Evolutionary conservation across 2,329 filamentous ascomycete species (phyloP).

Genomic region (Cladosporium sphaerospermum): DNA sequence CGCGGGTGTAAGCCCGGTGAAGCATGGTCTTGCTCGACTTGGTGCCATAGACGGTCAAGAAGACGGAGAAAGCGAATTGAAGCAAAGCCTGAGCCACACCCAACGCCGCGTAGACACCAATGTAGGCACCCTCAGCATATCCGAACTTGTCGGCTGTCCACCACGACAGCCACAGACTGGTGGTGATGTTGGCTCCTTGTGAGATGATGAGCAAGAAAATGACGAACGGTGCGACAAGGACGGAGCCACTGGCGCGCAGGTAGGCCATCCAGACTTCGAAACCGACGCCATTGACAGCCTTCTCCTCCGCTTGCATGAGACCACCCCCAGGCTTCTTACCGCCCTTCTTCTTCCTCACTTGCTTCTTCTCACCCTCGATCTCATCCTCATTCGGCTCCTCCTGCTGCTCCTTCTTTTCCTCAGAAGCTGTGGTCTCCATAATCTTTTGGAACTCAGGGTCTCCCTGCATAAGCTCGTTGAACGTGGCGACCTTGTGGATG

Average conservation of each 20-base stretch:
- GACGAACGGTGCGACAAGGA: slow-evolving; percentile 60
- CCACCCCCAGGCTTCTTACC: slow-evolving; percentile 45
- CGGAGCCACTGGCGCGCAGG: slow-evolving; percentile 65
- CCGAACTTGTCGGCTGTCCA: slow-evolving; percentile 80
- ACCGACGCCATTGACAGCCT: slow-evolving; percentile 67
- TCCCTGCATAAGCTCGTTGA: slow-evolving; percentile 74
- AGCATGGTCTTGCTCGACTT: slow-evolving; percentile 77
- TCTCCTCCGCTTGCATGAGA: slow-evolving; percentile 70
- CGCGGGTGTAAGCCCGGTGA: slow-evolving; percentile 68
- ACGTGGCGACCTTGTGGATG: slow-evolving; percentile 82
- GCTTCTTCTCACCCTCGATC: slow-evolving; percentile 54
- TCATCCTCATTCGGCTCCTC: slow-evolving; percentile 42
- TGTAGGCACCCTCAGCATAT: slow-evolving; percentile 56
- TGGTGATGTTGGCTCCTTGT: slow-evolving; percentile 79
- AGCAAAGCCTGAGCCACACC: slow-evolving; percentile 65
- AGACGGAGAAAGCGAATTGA: slow-evolving; percentile 74
- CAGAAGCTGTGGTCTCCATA: slow-evolving; percentile 71
- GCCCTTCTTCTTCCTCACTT: slow-evolving; percentile 46
- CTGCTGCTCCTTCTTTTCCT: slow-evolving; percentile 48
- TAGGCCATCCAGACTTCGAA: slow-evolving; percentile 77
- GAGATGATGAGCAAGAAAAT: slow-evolving; percentile 61
- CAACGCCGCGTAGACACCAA: slow-evolving; percentile 63
- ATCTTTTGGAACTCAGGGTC: slow-evolving; percentile 73
- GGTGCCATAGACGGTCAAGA: slow-evolving; percentile 73
- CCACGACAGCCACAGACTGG: slow-evolving; percentile 86